Evolutionary conservation across 306 rosid genomes (phyloP), one percentile per base, ranked within the genome.

Genomic region (Acacia crassicarpa): DNA sequence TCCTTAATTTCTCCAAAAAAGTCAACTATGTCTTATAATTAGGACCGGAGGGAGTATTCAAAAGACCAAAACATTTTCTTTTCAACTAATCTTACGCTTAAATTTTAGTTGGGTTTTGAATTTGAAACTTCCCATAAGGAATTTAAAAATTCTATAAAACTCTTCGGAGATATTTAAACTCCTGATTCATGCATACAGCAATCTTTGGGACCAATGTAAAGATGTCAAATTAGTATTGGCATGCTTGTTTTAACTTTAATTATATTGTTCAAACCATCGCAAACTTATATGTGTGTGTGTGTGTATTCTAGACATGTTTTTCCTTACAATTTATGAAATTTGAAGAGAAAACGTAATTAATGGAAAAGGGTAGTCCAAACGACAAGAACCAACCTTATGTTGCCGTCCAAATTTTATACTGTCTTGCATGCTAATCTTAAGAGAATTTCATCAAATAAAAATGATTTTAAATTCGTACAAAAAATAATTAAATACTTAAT

Each of bases 171-270:
- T 20, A 45, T 56, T 14, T 33, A 8, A 80, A 56, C 12, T 4
- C 30, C 67, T 22, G 74, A 23, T 74, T 27, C 22, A 44, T 17
- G 23, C 8, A 7, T 30, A 44, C 20, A 79, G 17, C 27, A 59
- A 70, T 65, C 51, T 49, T 72, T 30, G 80, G 44, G 63, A 63
- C 45, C 45, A 40, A 54, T 12, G 15, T 17, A 72, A 83, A 72
- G 10, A 48, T 10, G 8, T 72, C 32, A 9, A 35, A 77, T 59
- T 41, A 12, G 49, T 15, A 49, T 48, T 70, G n/a, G 69, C 70
- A 72, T 45, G 78, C 74, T 44, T 44, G 79, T 35, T 59, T 54
- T 77, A 61, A 14, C 13, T 56, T 56, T 56, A n/a, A 56, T 20
- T 6, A 7, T n/a, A 20, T 56, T 56, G n/a, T 53, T 19, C 9